phyloP scores from a whole-genome alignment of 2,329 filamentous ascomycete species.

The Aspergillus luchuensis region DNA sequence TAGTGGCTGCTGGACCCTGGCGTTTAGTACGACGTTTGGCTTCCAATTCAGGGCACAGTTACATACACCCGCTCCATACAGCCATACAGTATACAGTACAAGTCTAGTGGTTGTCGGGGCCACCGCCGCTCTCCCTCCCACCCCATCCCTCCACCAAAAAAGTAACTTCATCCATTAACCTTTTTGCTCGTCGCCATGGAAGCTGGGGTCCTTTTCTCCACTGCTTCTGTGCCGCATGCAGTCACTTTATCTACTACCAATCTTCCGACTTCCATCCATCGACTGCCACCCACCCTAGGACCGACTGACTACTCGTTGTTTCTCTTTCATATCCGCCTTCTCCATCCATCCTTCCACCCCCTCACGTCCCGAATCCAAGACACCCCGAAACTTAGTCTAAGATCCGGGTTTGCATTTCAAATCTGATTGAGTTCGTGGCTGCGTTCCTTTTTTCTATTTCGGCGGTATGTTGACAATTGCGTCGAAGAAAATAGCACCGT shows the following conservation, averaged over 20 bases:
- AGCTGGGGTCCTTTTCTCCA: conserved; percentile 3
- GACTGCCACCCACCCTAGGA: too few relatives aligned
- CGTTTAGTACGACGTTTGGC: neutral
- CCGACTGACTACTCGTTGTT: neutral
- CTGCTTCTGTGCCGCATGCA: neutral
- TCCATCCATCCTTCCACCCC: conserved; percentile 4
- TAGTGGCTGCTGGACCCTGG: conserved; percentile 3
- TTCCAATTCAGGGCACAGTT: neutral
- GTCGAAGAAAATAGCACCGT: neutral
- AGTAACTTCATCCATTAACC: neutral
- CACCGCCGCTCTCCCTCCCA: conserved; percentile 18
- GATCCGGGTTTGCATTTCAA: neutral
- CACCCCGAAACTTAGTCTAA: conserved; percentile 1
- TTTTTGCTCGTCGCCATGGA: neutral
- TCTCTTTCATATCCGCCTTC: conserved; percentile 1
- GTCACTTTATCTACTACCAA: conserved; percentile 7
- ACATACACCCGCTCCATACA: neutral
- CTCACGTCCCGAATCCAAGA: conserved; percentile 6
- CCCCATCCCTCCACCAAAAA: neutral
- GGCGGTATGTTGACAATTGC: neutral
- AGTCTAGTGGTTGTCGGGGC: conserved; percentile 22
- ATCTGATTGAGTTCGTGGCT: neutral
- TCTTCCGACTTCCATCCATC: conserved; percentile 4
- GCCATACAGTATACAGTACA: neutral
- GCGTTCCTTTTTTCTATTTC: conserved; percentile 2